phyloP scores from a whole-genome alignment of 208 protist species.

The Eutreptiella sp. region DNA sequence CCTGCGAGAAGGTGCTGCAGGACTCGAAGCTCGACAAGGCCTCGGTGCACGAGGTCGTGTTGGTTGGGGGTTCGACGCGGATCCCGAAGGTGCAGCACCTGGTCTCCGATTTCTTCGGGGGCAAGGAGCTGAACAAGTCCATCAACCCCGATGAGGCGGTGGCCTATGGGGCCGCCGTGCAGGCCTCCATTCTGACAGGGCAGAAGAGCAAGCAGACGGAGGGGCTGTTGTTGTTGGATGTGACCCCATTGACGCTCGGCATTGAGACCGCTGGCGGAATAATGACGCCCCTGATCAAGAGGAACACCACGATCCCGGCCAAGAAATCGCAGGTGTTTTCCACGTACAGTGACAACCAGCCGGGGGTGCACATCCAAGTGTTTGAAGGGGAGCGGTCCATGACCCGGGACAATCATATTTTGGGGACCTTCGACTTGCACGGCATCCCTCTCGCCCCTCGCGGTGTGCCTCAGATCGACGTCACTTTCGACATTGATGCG shows the following conservation, averaged over 20 bases:
- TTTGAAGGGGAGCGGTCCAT: conserved; percentile 90
- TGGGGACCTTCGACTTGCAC: conserved; percentile 63
- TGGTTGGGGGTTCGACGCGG: conserved; percentile 90
- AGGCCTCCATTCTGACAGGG: conserved; percentile 87
- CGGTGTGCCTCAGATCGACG: conserved; percentile 74
- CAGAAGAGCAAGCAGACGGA: conserved; percentile 57
- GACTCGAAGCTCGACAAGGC: conserved; percentile 76
- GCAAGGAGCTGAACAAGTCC: conserved; percentile 81
- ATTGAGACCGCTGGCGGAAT: conserved; percentile 89
- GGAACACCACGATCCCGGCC: conserved; percentile 85
- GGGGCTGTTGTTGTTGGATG: conserved; percentile 75
- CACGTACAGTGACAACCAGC: conserved; percentile 87
- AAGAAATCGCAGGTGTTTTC: conserved; percentile 90
- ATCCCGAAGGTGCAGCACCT: conserved; percentile 97
- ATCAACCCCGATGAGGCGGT: conserved; percentile 88
- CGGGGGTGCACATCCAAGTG: conserved; percentile 89
- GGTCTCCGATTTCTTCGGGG: conserved; percentile 85
- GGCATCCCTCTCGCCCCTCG: conserved; percentile 6
- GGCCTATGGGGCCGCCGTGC: conserved; percentile 89
- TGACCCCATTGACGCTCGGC: conserved; percentile 82
- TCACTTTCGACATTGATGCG: conserved; percentile 84
- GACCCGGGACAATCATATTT: conserved; percentile 88
- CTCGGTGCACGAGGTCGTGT: conserved; percentile 82
- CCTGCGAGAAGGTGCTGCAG: conserved; percentile 68
- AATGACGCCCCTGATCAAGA: conserved; percentile 82